These are phyloP conservation scores for Cryptomeria japonica DNA, from an alignment of 75 land plant species.

Conservation along the genomic window DNA sequence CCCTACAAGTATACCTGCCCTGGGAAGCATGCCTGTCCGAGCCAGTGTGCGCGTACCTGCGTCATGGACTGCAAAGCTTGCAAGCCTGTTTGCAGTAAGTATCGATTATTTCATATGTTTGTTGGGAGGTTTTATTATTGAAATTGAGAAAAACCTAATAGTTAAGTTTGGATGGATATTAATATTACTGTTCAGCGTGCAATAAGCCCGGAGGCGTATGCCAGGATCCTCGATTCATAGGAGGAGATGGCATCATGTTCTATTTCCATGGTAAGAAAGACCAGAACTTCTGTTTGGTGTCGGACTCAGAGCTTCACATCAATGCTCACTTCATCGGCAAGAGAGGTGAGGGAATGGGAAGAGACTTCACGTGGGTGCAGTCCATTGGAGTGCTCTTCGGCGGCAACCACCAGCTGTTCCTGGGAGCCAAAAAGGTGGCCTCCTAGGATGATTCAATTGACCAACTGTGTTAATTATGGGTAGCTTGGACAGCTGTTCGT, in stretches of 20 bases:
- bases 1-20: neutral
- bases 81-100: neutral
- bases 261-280: no score
- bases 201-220: slow-evolving; percentile 11
- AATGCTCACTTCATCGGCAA: no score
- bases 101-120: neutral
- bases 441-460: no score
- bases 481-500: no score
- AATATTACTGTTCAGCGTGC: neutral
- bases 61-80: neutral
- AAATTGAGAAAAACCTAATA: neutral
- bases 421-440: slow-evolving; percentile 17
- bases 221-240: no score
- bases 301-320: no score
- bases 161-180: neutral
- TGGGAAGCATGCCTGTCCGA: neutral
- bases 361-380: slow-evolving; percentile 35
- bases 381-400: neutral
- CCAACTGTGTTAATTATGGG: no score
- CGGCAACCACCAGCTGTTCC: slow-evolving; percentile 7
- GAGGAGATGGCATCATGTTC: no score
- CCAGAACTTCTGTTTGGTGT: no score
- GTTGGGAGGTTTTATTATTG: neutral
- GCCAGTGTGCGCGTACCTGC: neutral
- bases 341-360: slow-evolving; percentile 2